Evolutionary conservation across 1,284 basidiomycete genomes (phyloP).

Genomic region (Mycena sp.): DNA sequence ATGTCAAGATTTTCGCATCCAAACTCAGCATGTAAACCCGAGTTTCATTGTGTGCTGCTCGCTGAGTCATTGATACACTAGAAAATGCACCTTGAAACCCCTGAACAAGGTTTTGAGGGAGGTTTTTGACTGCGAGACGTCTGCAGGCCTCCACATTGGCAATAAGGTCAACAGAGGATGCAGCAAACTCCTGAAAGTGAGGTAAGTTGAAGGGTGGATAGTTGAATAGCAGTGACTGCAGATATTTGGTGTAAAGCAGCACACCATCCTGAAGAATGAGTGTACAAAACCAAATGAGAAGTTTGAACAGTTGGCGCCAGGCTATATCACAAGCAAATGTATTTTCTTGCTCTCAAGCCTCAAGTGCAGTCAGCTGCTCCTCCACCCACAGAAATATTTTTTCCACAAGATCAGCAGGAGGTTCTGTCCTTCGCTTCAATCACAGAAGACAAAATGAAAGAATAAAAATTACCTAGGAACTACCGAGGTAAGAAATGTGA

Average conservation of each 20-base stretch:
- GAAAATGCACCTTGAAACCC: no score
- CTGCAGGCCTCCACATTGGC: no score
- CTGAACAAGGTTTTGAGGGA: no score
- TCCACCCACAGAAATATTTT: constrained; percentile 1
- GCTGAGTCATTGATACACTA: no score
- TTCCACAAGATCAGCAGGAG: background rate
- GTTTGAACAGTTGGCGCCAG: background rate
- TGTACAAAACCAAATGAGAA: constrained; percentile 4
- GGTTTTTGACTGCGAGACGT: no score
- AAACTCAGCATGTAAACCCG: no score
- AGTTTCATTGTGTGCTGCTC: no score
- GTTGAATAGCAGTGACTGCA: background rate
- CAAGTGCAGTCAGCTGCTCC: background rate
- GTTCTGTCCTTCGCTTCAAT: background rate
- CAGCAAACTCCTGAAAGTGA: background rate
- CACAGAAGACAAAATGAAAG: no score
- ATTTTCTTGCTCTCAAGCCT: background rate
- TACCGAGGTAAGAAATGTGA: constrained; percentile 37
- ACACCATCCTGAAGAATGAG: constrained; percentile 6
- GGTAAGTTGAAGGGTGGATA: constrained; percentile 9
- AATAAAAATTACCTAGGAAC: constrained; percentile 26
- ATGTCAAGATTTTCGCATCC: no score
- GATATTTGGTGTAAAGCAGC: constrained; percentile 2
- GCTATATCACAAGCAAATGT: background rate
- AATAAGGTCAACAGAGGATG: background rate